These are phyloP conservation scores for Fragilaria radians DNA, from an alignment of 108 stramenopile species.

Conservation along the genomic window DNA sequence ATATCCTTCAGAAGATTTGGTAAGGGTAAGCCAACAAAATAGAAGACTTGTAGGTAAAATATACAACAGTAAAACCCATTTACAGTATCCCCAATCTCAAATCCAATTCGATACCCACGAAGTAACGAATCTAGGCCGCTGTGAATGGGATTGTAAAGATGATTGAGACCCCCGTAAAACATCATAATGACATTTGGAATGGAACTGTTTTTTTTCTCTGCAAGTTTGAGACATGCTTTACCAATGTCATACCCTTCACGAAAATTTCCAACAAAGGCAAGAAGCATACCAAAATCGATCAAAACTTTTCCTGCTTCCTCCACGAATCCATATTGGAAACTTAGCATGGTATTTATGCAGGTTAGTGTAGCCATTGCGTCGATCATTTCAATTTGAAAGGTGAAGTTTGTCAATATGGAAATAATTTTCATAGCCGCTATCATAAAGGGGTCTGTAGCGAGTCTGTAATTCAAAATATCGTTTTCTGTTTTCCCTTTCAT, in stretches of 20 bases:
- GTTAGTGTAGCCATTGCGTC: too few species aligned
- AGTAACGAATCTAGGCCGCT: constrained; percentile 18
- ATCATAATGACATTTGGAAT: too few species aligned
- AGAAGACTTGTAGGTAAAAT: constrained; percentile 15
- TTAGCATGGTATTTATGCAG: neutral
- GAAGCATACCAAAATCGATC: neutral
- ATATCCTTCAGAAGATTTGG: constrained; percentile 17
- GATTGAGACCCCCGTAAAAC: too few species aligned
- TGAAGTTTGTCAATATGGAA: neutral
- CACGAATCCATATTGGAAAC: neutral
- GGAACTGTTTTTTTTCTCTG: too few species aligned
- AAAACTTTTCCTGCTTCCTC: neutral
- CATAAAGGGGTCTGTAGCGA: neutral
- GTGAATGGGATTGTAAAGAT: constrained; percentile 15
- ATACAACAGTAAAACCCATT: constrained; percentile 5
- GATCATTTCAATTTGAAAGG: neutral
- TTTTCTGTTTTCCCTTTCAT: neutral
- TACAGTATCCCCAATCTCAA: constrained; percentile 19
- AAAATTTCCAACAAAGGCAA: neutral
- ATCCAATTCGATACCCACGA: constrained; percentile 18
- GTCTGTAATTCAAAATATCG: neutral
- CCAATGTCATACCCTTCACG: constrained; percentile 15
- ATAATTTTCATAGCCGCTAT: neutral
- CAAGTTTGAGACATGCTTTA: constrained; percentile 5
- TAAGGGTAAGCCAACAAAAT: too few species aligned